Evolutionary conservation across 257 asterid species (phyloP), one percentile per base, ranked within the genome.

Genomic region (Lantana camara): DNA sequence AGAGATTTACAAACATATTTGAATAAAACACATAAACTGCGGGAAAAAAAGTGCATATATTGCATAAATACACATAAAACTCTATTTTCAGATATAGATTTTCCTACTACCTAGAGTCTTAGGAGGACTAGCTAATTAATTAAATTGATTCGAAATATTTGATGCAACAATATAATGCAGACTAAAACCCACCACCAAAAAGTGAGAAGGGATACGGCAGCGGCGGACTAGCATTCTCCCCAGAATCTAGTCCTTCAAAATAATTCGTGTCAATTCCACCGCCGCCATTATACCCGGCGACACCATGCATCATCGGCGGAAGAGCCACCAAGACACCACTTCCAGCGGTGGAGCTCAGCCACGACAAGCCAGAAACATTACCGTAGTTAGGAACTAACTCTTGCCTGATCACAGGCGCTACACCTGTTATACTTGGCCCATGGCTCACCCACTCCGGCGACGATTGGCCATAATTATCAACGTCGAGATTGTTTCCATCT

Each of bases 181-280:
- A 67, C 82, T 82, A 82, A 20, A 79, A 77, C 30, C 86, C 91
- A 66, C 85, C 85, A 6, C 80, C 92, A 21, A 78, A 68, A 73
- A 84, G 73, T 24, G 91, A 84, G 63, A 87, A 84, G 2, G 91
- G 95, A 75, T 78, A 80, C 7, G 86, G 90, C 29, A 83, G 90
- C 48, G 70, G 57, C 29, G 69, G 64, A 22, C 71, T 68, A 14
- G 45, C 70, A 24, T 47, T 73, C 73, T 77, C 92, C 60, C 64
- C 75, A 15, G 40, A 70, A 27, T 11, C 64, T 17, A 73, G 53
- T 52, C 76, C 79, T 53, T 70, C 78, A 46, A 60, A 57, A 41
- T 47, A 76, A 42, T 67, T 52, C 15, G 20, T 16, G 48, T 50
- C 68, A 52, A 68, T 68, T 23, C 73, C 72, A 15, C 49, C 71